Percentiles rank a stretch among this genome's conserved stretches.
These are phyloP conservation scores for Raphanus raphanistrum DNA, from an alignment of 345 rosid genomes.

Conservation along the genomic window DNA sequence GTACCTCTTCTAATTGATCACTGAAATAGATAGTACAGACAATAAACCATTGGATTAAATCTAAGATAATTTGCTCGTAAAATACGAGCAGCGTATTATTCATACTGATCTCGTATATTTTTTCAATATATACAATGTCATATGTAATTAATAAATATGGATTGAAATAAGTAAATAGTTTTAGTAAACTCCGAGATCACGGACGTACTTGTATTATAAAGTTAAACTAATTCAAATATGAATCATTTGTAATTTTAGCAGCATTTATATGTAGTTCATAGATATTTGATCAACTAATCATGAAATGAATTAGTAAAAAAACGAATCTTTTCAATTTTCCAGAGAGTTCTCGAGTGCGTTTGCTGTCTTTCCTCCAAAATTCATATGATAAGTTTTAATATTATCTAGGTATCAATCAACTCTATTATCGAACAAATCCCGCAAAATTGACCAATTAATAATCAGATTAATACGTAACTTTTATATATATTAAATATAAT, in stretches of 20 bases:
- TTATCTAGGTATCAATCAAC: slow-evolving; percentile 28
- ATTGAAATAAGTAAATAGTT: not conserved
- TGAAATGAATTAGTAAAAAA: not conserved
- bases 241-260: not conserved
- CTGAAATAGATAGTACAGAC: too few species aligned
- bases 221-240: not conserved
- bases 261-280: slow-evolving; percentile 5
- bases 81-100: not conserved
- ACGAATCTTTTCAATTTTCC: slow-evolving; percentile 1
- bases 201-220: not conserved
- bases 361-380: slow-evolving; percentile 20
- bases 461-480: slow-evolving; percentile 13
- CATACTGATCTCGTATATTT: not conserved
- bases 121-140: not conserved
- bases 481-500: slow-evolving; percentile 14
- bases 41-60: too few species aligned
- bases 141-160: not conserved
- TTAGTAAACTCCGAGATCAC: not conserved
- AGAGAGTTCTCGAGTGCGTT: slow-evolving; percentile 29
- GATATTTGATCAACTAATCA: slow-evolving; percentile 24
- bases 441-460: slow-evolving; percentile 10
- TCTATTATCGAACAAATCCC: slow-evolving; percentile 31
- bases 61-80: not conserved
- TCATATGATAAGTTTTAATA: slow-evolving; percentile 20
- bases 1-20: too few species aligned